Evolutionary conservation across 768 basidiomycete species (phyloP), one percentile per base, ranked within the genome.

Genomic region (Rubroboletus satanas): DNA sequence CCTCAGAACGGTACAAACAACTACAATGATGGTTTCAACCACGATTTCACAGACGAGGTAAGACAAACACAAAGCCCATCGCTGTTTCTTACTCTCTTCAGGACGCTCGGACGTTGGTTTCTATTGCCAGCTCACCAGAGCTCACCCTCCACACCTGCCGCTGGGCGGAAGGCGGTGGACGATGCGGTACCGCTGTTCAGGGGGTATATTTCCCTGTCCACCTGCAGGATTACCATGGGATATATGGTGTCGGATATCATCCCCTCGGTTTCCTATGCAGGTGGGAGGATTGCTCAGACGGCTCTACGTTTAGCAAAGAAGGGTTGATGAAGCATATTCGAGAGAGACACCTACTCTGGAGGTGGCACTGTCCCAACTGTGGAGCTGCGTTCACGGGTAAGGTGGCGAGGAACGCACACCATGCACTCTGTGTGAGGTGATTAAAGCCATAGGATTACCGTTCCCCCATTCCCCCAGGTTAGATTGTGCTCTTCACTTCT

Each of bases 41-140:
- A 66, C 17, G 51, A 68, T 44, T 69, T 69, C 46, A 70, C 68
- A 0, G 67, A 69, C 43, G 66, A 70, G 60, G 67, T 68, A 49
- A 47, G 50, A 21, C 28, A 29, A 45, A 37, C 43, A n/a, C 9
- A 15, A 28, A 15, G 5, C 10, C 17, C 31, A 7, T 55, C 49
- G 3, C 45, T 32, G 14, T 44, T 45, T 54, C 57, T 61, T 15
- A 61, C 45, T 46, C 47, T 60, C 23, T 44, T 23, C 31, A 68
- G 68, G 67, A 69, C 7, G 62, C 60, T 18, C 52, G 50, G 49
- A 69, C 43, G 53, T 37, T 69, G 49, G 49, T 69, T 12, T 64
- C 56, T 31, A 64, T 69, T 43, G 67, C 68, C 14, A 64, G 54
- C 38, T 69, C 67, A 21, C 67, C 67, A 15, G 67, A 69, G 50